Evolutionary conservation across 306 rosid species (phyloP).

Genomic region (Fragaria nilgerrensis): DNA sequence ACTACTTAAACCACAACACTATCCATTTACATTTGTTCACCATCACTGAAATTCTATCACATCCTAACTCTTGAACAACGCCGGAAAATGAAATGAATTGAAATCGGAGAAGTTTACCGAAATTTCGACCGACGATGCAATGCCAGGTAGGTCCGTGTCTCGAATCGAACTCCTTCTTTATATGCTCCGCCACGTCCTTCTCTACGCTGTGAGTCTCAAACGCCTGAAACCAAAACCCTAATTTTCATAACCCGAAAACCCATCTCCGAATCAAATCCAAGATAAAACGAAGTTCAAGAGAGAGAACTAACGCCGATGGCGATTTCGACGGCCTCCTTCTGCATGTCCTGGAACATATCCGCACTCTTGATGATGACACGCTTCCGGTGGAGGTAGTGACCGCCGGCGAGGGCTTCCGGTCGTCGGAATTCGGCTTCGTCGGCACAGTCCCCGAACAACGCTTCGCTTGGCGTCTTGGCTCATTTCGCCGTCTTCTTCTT

Average conservation of each 20-base stretch:
- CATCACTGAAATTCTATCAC: conserved; percentile 4
- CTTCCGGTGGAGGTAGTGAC: conserved; percentile 38
- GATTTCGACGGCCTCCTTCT: conserved; percentile 85
- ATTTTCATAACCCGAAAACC: background rate
- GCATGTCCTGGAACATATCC: conserved; percentile 82
- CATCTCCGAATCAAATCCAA: background rate
- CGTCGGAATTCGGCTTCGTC: conserved; percentile 57
- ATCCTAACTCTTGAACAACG: conserved; percentile 21
- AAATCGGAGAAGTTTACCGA: conserved; percentile 50
- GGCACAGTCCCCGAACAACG: conserved; percentile 41
- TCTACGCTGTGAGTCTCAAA: conserved; percentile 82
- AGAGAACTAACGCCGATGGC: conserved; percentile 67
- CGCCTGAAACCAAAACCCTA: conserved; percentile 47
- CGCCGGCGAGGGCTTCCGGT: conserved; percentile 56
- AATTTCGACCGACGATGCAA: conserved; percentile 95
- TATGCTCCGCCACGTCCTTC: conserved; percentile 88
- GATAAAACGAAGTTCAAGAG: background rate
- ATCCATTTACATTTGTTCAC: conserved; percentile 2
- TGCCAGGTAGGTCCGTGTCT: conserved; percentile 97
- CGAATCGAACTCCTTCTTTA: conserved; percentile 91
- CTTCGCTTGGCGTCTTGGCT: conserved; percentile 65
- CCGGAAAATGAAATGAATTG: conserved; percentile 2
- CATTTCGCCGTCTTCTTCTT: conserved; percentile 29
- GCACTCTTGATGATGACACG: conserved; percentile 87
- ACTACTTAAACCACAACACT: background rate